These are phyloP conservation scores for Akanthomyces dipterigenus DNA, from an alignment of 2,329 filamentous ascomycete genomes.

Conservation along the genomic window DNA sequence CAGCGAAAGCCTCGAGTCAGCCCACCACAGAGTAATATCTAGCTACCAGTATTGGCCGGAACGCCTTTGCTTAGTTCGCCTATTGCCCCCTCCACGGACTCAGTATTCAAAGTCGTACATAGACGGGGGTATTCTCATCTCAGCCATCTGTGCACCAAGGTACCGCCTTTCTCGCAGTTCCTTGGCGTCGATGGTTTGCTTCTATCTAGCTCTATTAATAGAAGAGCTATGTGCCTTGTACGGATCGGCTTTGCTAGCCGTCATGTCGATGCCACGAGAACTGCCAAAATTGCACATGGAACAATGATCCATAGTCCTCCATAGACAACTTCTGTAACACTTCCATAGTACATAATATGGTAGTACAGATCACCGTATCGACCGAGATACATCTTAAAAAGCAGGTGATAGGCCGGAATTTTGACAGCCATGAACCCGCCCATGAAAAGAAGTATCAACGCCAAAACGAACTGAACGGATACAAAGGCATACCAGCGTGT, in stretches of 20 bases:
- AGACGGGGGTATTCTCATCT: no score
- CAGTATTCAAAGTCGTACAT: no score
- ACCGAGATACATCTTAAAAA: background rate
- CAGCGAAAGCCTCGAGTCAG: background rate
- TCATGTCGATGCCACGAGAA: background rate
- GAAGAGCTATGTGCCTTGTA: background rate
- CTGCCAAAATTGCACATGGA: background rate
- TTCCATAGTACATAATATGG: background rate
- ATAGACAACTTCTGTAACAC: background rate
- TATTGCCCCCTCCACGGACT: no score
- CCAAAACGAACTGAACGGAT: background rate
- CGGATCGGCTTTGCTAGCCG: background rate
- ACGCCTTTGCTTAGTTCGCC: no score
- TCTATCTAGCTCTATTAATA: no score
- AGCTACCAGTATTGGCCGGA: no score
- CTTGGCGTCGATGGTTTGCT: no score
- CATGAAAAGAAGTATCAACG: background rate
- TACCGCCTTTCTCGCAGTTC: no score
- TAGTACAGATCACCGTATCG: background rate
- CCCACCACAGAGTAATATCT: background rate
- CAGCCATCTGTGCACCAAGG: no score
- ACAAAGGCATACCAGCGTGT: background rate
- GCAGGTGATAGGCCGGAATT: background rate
- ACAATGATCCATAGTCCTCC: background rate
- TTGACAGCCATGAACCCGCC: background rate